Conservation (phyloP, 345 rosid genomes). For the Rhodamnia rubescens region DNA sequence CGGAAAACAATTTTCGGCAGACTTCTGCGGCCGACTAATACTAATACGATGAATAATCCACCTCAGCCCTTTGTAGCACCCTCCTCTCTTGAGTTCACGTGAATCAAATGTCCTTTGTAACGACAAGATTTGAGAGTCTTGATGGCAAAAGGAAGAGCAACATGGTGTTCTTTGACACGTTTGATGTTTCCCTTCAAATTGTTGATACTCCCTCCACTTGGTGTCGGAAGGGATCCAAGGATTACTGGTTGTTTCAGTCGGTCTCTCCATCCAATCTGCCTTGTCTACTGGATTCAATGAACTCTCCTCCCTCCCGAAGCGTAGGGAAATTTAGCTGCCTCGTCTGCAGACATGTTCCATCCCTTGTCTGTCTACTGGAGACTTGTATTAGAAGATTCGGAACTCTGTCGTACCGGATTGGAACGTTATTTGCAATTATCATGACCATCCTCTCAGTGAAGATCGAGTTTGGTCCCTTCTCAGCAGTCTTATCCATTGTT, state of each 20-base stretch:
- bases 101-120: neutral
- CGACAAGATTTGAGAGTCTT: neutral
- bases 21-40: no score
- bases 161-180: neutral
- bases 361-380: neutral
- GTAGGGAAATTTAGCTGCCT: neutral
- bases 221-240: neutral
- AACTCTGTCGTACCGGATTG: neutral
- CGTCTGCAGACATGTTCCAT: neutral
- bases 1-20: neutral
- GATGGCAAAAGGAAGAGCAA: neutral
- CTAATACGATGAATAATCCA: no score
- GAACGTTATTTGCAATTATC: neutral
- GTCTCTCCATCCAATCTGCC: neutral
- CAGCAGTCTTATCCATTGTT: no score
- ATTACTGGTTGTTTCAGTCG: neutral
- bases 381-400: neutral
- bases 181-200: neutral
- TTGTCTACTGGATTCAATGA: neutral
- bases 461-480: neutral
- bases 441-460: neutral
- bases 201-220: neutral
- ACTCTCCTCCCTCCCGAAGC: neutral
- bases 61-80: neutral
- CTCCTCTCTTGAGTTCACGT: neutral